Base-by-base conservation (phyloP, 495 filamentous ascomycete species). In the Parathielavia appendiculata region DNA sequence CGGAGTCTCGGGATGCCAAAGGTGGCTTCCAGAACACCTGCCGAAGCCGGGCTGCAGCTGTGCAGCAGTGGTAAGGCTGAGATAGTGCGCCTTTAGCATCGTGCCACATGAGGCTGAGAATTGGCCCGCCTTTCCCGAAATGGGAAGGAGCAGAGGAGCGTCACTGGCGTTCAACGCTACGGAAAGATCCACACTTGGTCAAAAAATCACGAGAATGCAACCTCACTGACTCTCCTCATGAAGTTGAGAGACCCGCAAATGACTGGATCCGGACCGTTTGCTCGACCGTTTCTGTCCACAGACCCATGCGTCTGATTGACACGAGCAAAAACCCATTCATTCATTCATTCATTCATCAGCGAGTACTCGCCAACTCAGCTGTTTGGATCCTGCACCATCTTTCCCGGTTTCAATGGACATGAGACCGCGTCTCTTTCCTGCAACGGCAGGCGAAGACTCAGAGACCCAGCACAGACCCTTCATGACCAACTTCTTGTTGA, bases 41-140 rank as follows among this genome's bases (percentile, higher is more conserved):
- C 52, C 57, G 58, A 64, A 62, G 49, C 51, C 40, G 34, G 41
- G 46, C 54, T 56, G 62, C 65, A 64, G 65, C 62, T 64, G 59
- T 60, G 39, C 44, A 56, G 57, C 55, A 63, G 58, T 62, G 64
- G 57, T 67, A 67, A 67, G 65, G 65, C 65, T 67, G 65, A 67
- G 56, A 47, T 53, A 55, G 61, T 30, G 26, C 3, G 26, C 26
- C 6, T 30, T 30, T 30, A 30, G 16, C 16, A 32, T 38, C 36
- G 54, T 60, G 62, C 50, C 59, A 57, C 59, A 64, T 35, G 62
- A 60, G 59, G 59, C 61, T 54, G 51, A 47, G 45, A 51, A 22
- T 30, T 7, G 16, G 14, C 9, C n/a, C 34, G 34, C 30, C 30
- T 38, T 19, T 26, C 51, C 26, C 26, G 26, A 6, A 30, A 30